These are phyloP conservation scores for Diaporthe citri DNA, from an alignment of 2,329 filamentous ascomycete genomes.

Conservation along the genomic window DNA sequence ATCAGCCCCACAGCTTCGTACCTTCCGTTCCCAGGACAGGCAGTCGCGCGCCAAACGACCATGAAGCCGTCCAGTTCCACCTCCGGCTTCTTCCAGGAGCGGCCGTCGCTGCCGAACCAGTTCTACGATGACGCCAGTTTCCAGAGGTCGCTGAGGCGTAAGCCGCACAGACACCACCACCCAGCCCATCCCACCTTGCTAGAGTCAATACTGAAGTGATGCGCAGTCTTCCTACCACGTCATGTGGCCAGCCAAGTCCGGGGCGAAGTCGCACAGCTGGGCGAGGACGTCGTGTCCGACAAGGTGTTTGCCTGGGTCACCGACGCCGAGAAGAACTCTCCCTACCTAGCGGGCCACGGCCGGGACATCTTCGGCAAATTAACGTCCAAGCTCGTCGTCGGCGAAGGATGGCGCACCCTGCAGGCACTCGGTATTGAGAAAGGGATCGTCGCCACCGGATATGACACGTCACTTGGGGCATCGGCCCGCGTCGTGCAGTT, in stretches of 20 bases:
- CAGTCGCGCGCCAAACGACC: background rate
- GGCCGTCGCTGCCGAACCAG: slow-evolving; percentile 66
- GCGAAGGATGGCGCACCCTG: slow-evolving; percentile 74
- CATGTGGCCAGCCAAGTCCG: slow-evolving; percentile 54
- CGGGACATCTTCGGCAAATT: slow-evolving; percentile 73
- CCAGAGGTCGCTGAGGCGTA: slow-evolving; percentile 64
- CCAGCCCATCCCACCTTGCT: slow-evolving; percentile 16
- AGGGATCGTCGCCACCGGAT: slow-evolving; percentile 51
- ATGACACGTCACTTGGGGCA: slow-evolving; percentile 1
- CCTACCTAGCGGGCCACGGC: slow-evolving; percentile 68
- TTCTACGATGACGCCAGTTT: slow-evolving; percentile 67
- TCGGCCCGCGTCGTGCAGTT: background rate
- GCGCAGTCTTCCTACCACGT: slow-evolving; percentile 65
- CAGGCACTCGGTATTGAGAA: slow-evolving; percentile 70
- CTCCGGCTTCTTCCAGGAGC: slow-evolving; percentile 68
- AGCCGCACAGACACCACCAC: slow-evolving; percentile 41
- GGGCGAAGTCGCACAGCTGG: slow-evolving; percentile 59
- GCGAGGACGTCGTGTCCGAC: slow-evolving; percentile 65
- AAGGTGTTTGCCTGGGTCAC: slow-evolving; percentile 69
- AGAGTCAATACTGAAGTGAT: background rate
- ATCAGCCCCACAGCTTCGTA: background rate
- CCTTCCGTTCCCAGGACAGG: background rate
- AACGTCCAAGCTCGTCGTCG: slow-evolving; percentile 70
- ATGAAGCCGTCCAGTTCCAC: slow-evolving; percentile 61
- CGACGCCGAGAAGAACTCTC: slow-evolving; percentile 75